These are phyloP conservation scores for Solanum lycopersicoides DNA, from an alignment of 257 asterid species.

Conservation along the genomic window DNA sequence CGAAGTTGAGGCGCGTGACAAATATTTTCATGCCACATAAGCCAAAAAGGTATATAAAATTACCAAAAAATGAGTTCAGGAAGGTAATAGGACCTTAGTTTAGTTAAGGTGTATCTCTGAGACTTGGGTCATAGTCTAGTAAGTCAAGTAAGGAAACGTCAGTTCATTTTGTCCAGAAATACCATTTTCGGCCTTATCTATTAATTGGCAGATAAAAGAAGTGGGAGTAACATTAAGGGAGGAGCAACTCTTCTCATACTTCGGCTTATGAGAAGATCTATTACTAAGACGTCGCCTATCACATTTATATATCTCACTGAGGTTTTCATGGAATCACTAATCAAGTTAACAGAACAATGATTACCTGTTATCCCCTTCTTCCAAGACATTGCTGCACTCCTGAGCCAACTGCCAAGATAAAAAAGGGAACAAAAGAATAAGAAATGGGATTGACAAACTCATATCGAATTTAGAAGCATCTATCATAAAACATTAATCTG, in stretches of 20 bases:
- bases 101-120: too few species aligned
- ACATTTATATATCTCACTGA: not conserved
- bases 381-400: slow-evolving; percentile 84
- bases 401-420: slow-evolving; percentile 12
- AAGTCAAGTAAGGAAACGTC: not conserved
- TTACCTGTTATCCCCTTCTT: slow-evolving; percentile 94
- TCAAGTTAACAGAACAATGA: too few species aligned
- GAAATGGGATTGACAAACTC: not conserved
- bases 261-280: not conserved
- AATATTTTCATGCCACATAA: too few species aligned
- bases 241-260: not conserved
- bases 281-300: too few species aligned
- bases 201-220: not conserved
- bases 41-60: too few species aligned
- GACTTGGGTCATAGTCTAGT: too few species aligned
- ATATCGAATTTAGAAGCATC: not conserved
- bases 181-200: not conserved
- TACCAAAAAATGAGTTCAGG: too few species aligned
- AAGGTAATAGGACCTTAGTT: too few species aligned
- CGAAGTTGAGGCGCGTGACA: too few species aligned
- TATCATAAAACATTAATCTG: not conserved
- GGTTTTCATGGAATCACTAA: not conserved
- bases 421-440: not conserved
- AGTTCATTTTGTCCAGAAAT: not conserved
- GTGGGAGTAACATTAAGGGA: not conserved